Base-by-base conservation (phyloP, 2,329 filamentous ascomycete genomes). In the Samsoniella hepiali region DNA sequence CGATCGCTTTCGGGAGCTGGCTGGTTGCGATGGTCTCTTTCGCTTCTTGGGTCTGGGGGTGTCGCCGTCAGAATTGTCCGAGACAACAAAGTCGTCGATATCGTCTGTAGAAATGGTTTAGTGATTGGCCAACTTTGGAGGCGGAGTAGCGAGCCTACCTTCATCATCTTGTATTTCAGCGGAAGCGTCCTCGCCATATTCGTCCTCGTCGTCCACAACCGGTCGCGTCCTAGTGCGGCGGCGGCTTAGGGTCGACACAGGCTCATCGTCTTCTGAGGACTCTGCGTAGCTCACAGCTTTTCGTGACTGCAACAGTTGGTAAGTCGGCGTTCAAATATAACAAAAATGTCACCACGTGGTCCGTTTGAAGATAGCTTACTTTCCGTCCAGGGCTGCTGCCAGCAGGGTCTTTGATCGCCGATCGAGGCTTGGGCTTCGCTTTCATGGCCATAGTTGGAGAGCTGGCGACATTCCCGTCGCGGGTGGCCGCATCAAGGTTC, bases 51-150 rank as follows among this genome's bases (percentile, higher is more conserved):
- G 80, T 31, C 82, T 73, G 69, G 79, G 67, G 66, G 81, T 72
- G 15, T 73, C 74, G 22, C 87, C 90, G 55, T 96, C 93, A 0
- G 91, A 94, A 49, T 96, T 91, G 70, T 97, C 93, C 0, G 90
- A 87, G 5, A 90, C 93, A 31, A 98, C 82, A 70, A 98, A 98
- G 73, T 97, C 91, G 65, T 89, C 91, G 79, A 96, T 86, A 61
- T 95, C 91, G 77, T 82, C 79, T 84, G 56, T 1, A 69, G 45
- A 17, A 9, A 22, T 69, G 67, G 2, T 22, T 38, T 29, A 17
- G 29, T 13, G 17, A 17, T 34, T 7, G 17, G 0, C 4, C 29
- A 15, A 5, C 1, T 7, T 10, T 40, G 10, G 2, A 1, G 34
- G 15, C 22, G 5, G 29, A 11, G 5, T 27, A 11, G 10, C 2